phyloP scores from a whole-genome alignment of 768 basidiomycete species.

The Mycena sanguinolenta region DNA sequence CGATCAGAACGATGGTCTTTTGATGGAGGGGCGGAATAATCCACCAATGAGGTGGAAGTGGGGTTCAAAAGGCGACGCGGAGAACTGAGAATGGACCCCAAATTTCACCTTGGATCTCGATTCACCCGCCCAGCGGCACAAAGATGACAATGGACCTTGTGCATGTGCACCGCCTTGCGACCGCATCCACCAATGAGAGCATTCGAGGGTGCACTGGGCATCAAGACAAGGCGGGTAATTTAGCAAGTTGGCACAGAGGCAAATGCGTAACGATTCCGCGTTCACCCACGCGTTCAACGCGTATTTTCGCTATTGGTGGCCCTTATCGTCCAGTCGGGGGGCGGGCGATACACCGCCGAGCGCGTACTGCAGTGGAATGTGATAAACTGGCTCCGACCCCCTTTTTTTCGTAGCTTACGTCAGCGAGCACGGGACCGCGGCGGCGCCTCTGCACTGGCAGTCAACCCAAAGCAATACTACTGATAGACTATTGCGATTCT shows the following conservation, averaged over 20 bases:
- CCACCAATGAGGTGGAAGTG: slow-evolving; percentile 30
- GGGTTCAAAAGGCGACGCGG: slow-evolving; percentile 25
- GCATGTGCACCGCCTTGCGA: slow-evolving; percentile 21
- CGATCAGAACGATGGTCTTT: slow-evolving; percentile 31
- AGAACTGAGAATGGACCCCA: slow-evolving; percentile 15
- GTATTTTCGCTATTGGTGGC: background rate
- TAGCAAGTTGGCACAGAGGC: background rate
- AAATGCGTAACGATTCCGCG: background rate
- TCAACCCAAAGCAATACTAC: too few species aligned
- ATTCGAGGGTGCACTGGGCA: slow-evolving; percentile 1
- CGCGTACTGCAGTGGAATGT: background rate
- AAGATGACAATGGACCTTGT: background rate
- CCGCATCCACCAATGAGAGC: slow-evolving; percentile 22
- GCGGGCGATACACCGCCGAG: background rate
- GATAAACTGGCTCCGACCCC: background rate
- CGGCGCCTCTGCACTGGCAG: too few species aligned
- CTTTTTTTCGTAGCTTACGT: slow-evolving; percentile 13
- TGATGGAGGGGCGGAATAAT: slow-evolving; percentile 15
- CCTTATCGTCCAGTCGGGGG: slow-evolving; percentile 14
- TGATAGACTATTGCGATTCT: too few species aligned
- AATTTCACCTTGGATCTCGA: slow-evolving; percentile 24
- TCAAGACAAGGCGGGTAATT: background rate
- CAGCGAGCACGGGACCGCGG: background rate
- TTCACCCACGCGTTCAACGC: background rate
- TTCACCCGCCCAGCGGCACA: background rate